Percentiles rank a stretch among this genome's conserved stretches.
phyloP scores from a whole-genome alignment of 768 basidiomycete species.

The Lactifluus piperatus region DNA sequence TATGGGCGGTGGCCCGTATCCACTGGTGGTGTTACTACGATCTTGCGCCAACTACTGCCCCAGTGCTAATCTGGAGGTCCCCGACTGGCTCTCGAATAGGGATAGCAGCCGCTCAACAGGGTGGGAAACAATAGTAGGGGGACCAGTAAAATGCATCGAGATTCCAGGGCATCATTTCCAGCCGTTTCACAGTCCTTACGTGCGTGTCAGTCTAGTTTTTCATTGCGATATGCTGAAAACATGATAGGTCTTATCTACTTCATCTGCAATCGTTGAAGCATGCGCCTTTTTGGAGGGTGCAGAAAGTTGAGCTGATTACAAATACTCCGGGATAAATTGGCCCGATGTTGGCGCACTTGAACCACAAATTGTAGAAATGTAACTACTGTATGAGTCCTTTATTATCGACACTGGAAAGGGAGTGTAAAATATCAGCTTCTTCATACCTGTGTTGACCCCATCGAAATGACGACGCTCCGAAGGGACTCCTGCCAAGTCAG shows the following conservation, averaged over 20 bases:
- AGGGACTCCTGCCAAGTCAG: not conserved
- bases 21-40: conserved; percentile 43
- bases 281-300: conserved; percentile 4
- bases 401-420: not conserved
- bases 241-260: conserved; percentile 3
- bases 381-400: not conserved
- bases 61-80: conserved; percentile 29
- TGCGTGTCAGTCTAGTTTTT: conserved; percentile 26
- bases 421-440: not conserved
- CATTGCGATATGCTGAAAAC: not conserved
- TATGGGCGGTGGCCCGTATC: conserved; percentile 21
- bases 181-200: conserved; percentile 43
- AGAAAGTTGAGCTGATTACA: not conserved
- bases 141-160: conserved; percentile 36
- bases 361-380: not conserved
- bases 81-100: conserved; percentile 46
- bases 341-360: not conserved
- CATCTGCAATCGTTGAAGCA: conserved; percentile 11
- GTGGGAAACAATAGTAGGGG: conserved; percentile 41
- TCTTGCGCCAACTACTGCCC: conserved; percentile 40
- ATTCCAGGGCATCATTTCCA: conserved; percentile 64
- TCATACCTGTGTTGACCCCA: not conserved
- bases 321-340: not conserved
- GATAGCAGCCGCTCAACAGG: conserved; percentile 27
- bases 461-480: no score